A percentile compares a stretch with the other conserved stretches of the same genome.
Evolutionary conservation across 2,329 filamentous ascomycete genomes (phyloP).

Genomic region (Aspergillus sergii): DNA sequence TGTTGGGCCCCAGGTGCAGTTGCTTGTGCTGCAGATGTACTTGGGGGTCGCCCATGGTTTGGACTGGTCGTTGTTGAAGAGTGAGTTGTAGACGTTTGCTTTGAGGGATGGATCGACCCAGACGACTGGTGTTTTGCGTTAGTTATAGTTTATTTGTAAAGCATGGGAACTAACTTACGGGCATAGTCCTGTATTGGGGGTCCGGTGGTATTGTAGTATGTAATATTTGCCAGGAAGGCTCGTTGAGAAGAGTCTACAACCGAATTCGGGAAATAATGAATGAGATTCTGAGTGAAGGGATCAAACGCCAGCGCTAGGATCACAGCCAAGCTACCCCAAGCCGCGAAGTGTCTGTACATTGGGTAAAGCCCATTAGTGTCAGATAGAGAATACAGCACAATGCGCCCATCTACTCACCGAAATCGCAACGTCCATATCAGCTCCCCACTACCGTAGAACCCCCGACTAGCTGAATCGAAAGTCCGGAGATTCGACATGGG

Average conservation of each 20-base stretch:
- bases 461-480: conserved; percentile 20
- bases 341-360: conserved; percentile 17
- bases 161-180: neutral
- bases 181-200: neutral
- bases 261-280: conserved; percentile 12
- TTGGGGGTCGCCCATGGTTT: conserved; percentile 13
- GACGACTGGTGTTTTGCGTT: neutral
- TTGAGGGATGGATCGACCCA: conserved; percentile 15
- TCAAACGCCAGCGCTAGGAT: conserved; percentile 18
- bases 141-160: neutral
- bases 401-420: neutral
- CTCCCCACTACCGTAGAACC: conserved; percentile 12
- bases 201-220: neutral
- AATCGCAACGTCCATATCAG: conserved; percentile 15
- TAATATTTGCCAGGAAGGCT: conserved; percentile 7
- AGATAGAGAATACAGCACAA: neutral
- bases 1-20: conserved; percentile 18
- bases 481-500: conserved; percentile 10
- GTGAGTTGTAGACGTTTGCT: conserved; percentile 15
- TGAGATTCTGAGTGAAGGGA: conserved; percentile 20
- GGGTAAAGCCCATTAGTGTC: neutral
- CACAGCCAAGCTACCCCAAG: conserved; percentile 11
- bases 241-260: conserved; percentile 6
- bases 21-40: conserved; percentile 13
- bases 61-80: conserved; percentile 11